Conservation (phyloP, 768 basidiomycete genomes). For the Hebeloma cylindrosporum region DNA sequence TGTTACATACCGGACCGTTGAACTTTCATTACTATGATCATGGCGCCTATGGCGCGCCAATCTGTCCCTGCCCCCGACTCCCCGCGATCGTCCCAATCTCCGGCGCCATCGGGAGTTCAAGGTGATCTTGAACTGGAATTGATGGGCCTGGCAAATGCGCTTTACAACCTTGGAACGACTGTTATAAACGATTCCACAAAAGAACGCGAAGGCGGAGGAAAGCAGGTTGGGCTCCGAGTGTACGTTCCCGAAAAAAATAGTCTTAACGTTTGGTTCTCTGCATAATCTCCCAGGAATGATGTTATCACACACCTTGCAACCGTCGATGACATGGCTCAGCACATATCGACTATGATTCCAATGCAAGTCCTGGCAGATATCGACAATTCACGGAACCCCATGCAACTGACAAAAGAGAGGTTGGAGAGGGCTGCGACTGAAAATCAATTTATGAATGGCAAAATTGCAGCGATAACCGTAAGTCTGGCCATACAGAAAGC, state of each 20-base stretch:
- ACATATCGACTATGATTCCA: conserved; percentile 64
- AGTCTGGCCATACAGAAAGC: conserved; percentile 23
- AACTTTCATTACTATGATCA: background rate
- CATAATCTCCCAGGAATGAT: conserved; percentile 55
- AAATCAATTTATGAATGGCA: conserved; percentile 91
- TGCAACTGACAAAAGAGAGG: conserved; percentile 77
- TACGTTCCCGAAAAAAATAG: too few species aligned
- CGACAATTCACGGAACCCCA: conserved; percentile 77
- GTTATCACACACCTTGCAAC: conserved; percentile 65
- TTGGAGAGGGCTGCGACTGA: conserved; percentile 83
- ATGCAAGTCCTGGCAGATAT: conserved; percentile 77
- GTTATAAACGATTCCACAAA: conserved; percentile 83
- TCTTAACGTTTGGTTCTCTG: background rate
- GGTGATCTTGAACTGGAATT: conserved; percentile 78
- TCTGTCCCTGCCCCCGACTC: conserved; percentile 53
- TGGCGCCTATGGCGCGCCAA: conserved; percentile 15
- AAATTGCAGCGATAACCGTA: conserved; percentile 77
- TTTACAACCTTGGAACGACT: conserved; percentile 82
- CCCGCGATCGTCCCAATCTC: conserved; percentile 72
- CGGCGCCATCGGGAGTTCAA: conserved; percentile 63
- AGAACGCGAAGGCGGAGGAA: conserved; percentile 70
- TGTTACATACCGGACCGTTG: too few species aligned
- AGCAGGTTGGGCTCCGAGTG: conserved; percentile 79
- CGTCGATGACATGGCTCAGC: conserved; percentile 68
- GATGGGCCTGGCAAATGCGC: conserved; percentile 69